A percentile compares a stretch with the other conserved stretches of the same genome.
phyloP scores from a whole-genome alignment of 352 stramenopile species.

The Salisapilia sapeloensis region DNA sequence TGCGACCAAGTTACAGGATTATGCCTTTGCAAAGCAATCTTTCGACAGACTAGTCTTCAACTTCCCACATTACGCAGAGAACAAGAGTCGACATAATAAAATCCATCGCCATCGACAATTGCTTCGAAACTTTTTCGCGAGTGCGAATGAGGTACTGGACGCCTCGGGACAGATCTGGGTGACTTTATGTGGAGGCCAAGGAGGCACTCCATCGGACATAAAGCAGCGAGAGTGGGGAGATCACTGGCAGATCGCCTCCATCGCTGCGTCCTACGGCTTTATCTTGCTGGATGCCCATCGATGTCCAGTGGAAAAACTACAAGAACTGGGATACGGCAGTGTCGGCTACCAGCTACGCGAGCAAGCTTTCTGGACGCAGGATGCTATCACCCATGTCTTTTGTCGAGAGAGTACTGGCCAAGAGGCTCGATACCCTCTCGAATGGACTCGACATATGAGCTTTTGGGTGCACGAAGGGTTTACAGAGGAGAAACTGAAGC shows the following conservation, averaged over 20 bases:
- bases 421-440: conserved; percentile 28
- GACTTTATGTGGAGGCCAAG: conserved; percentile 63
- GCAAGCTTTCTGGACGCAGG: conserved; percentile 48
- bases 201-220: conserved; percentile 47
- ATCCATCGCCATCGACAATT: conserved; percentile 70
- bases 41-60: conserved; percentile 79
- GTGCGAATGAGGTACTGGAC: conserved; percentile 26
- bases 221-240: conserved; percentile 40
- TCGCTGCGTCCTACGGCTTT: conserved; percentile 30
- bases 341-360: conserved; percentile 65
- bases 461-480: conserved; percentile 63
- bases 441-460: conserved; percentile 50
- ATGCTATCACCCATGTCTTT: conserved; percentile 60
- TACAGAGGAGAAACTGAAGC: conserved; percentile 19
- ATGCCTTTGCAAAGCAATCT: conserved; percentile 3
- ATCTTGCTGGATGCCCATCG: conserved; percentile 42
- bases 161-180: conserved; percentile 58
- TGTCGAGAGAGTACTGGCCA: conserved; percentile 18
- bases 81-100: conserved; percentile 63
- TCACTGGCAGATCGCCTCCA: conserved; percentile 68
- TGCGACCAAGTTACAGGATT: conserved; percentile 38
- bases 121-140: conserved; percentile 58
- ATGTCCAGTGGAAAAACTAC: conserved; percentile 37
- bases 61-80: conserved; percentile 70
- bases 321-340: conserved; percentile 55